phyloP scores from a whole-genome alignment of 306 rosid species.

The Glycine soja region DNA sequence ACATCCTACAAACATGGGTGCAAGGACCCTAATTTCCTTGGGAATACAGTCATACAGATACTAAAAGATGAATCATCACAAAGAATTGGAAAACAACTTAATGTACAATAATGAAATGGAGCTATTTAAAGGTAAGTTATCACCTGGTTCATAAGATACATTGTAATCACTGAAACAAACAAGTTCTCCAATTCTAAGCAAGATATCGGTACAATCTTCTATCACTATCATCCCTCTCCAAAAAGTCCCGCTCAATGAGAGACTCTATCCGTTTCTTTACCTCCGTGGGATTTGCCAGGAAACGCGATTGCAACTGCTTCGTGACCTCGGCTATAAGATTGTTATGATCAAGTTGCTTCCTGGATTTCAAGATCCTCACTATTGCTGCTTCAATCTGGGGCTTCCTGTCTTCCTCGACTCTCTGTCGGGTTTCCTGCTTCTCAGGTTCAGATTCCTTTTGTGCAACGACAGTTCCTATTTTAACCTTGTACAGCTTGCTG shows the following conservation, averaged over 20 bases:
- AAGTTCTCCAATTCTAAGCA: slow-evolving; percentile 56
- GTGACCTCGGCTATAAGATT: slow-evolving; percentile 89
- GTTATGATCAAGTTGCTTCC: slow-evolving; percentile 88
- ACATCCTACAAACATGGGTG: slow-evolving; percentile 5
- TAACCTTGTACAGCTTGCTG: slow-evolving; percentile 87
- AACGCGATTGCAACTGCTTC: slow-evolving; percentile 82
- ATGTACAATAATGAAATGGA: slow-evolving; percentile 49
- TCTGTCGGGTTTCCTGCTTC: slow-evolving; percentile 90
- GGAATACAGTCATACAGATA: background rate
- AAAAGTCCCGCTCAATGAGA: slow-evolving; percentile 89
- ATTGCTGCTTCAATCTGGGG: slow-evolving; percentile 96
- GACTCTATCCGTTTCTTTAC: slow-evolving; percentile 88
- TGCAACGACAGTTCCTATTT: slow-evolving; percentile 94
- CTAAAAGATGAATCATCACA: slow-evolving; percentile 26
- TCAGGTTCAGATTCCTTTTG: slow-evolving; percentile 95
- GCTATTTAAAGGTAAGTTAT: slow-evolving; percentile 39
- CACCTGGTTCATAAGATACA: slow-evolving; percentile 48
- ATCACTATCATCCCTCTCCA: slow-evolving; percentile 86
- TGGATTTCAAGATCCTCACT: slow-evolving; percentile 89
- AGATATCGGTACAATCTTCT: slow-evolving; percentile 89
- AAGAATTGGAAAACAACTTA: slow-evolving; percentile 40
- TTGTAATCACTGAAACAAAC: slow-evolving; percentile 40
- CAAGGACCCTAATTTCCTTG: slow-evolving; percentile 2
- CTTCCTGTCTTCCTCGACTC: slow-evolving; percentile 98
- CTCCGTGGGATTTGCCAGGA: slow-evolving; percentile 87